These are phyloP conservation scores for Lobosporangium transversale DNA, from an alignment of 192 early-diverging fungal genomes.

Conservation along the genomic window DNA sequence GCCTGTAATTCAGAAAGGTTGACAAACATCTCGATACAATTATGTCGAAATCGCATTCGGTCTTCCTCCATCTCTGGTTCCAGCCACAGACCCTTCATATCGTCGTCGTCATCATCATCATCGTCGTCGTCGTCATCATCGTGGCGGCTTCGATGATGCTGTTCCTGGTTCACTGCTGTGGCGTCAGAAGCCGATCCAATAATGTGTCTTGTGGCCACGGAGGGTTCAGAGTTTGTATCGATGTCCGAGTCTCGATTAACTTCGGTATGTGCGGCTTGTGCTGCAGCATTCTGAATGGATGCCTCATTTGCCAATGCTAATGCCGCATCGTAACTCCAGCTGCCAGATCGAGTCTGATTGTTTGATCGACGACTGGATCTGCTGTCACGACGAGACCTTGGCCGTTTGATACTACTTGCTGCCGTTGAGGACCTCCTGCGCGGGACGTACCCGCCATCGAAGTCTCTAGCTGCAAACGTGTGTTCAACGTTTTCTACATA, in stretches of 20 bases:
- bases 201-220: background rate
- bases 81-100: conserved; percentile 42
- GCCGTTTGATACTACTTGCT: conserved; percentile 33
- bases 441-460: background rate
- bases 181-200: conserved; percentile 12
- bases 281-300: background rate
- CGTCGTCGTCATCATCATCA: conserved; percentile 25
- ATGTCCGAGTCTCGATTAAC: conserved; percentile 9
- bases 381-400: conserved; percentile 25
- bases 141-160: background rate
- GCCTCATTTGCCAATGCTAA: conserved; percentile 12
- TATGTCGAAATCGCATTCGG: conserved; percentile 49
- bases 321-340: conserved; percentile 31
- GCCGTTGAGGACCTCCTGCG: conserved; percentile 3
- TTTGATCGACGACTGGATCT: conserved; percentile 18
- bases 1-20: conserved; percentile 85
- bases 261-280: background rate
- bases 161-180: background rate
- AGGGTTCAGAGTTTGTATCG: conserved; percentile 14
- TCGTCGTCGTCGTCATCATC: conserved; percentile 19
- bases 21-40: conserved; percentile 81
- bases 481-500: conserved; percentile 55
- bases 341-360: conserved; percentile 11
- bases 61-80: conserved; percentile 50
- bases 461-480: conserved; percentile 1